phyloP scores from a whole-genome alignment of 352 stramenopile species.

The Phytopythium chamaehyphon region DNA sequence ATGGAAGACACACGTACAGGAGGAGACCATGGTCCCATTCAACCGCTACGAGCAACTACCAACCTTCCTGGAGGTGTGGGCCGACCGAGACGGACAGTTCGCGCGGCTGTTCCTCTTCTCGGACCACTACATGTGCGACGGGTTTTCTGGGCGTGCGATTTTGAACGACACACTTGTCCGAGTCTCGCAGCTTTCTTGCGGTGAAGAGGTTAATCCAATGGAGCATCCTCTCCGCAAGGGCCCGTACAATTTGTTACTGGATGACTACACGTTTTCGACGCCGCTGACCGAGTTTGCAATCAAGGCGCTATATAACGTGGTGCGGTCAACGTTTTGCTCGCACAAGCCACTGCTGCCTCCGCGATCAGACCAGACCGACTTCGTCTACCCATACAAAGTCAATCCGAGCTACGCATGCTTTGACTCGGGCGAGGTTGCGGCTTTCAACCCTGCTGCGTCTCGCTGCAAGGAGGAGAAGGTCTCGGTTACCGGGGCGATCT shows the following conservation, averaged over 20 bases:
- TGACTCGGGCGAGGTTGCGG: conserved; percentile 14
- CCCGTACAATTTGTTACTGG: conserved; percentile 35
- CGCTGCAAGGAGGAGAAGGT: conserved; percentile 22
- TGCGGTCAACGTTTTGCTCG: conserved; percentile 10
- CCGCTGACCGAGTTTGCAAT: conserved; percentile 18
- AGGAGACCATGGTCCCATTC: conserved; percentile 14
- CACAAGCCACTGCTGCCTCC: conserved; percentile 27
- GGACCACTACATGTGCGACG: conserved; percentile 43
- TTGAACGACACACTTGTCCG: conserved; percentile 26
- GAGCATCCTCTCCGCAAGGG: conserved; percentile 19
- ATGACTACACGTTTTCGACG: conserved; percentile 13
- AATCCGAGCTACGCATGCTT: conserved; percentile 29
- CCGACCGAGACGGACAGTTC: conserved; percentile 7
- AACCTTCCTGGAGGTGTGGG: conserved; percentile 20
- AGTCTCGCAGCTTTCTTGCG: conserved; percentile 5
- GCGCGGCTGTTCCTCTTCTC: conserved; percentile 46
- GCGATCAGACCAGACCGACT: conserved; percentile 18
- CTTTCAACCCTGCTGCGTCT: conserved; percentile 15
- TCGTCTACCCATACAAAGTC: conserved; percentile 21
- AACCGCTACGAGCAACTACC: conserved; percentile 19
- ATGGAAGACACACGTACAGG: conserved; percentile 15
- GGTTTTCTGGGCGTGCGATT: conserved; percentile 26
- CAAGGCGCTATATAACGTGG: conserved; percentile 21
- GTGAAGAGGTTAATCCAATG: conserved; percentile 7
- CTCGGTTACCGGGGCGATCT: conserved; percentile 29